A percentile compares a stretch with the other conserved stretches of the same genome.
phyloP scores from a whole-genome alignment of 2,329 filamentous ascomycete species.

The Colletotrichum scovillei region DNA sequence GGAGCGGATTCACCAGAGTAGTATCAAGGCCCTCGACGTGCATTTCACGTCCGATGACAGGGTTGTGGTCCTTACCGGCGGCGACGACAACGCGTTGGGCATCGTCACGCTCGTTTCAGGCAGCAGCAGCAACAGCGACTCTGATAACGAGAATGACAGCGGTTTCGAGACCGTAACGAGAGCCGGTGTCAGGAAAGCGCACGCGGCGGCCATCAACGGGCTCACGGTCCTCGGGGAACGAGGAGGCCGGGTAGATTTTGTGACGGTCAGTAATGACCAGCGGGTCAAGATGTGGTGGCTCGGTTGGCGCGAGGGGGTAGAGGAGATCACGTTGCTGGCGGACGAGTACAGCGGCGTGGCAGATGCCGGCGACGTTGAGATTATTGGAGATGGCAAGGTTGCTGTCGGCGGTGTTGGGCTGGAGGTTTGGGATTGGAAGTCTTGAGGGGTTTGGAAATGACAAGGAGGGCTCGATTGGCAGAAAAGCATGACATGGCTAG shows the following conservation, averaged over 20 bases:
- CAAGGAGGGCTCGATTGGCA: neutral
- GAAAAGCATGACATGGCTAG: neutral
- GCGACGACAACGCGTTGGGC: conserved; percentile 87
- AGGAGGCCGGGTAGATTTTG: conserved; percentile 36
- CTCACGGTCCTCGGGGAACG: conserved; percentile 50
- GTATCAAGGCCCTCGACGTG: conserved; percentile 75
- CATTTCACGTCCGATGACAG: conserved; percentile 43
- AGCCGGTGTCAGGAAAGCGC: conserved; percentile 64
- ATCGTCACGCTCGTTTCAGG: conserved; percentile 57
- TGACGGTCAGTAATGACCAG: conserved; percentile 71
- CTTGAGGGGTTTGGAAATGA: neutral
- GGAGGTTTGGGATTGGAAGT: conserved; percentile 52
- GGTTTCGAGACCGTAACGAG: conserved; percentile 39
- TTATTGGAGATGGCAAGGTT: conserved; percentile 45
- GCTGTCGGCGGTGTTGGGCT: conserved; percentile 59
- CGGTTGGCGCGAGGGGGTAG: conserved; percentile 31
- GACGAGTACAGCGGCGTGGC: conserved; percentile 70
- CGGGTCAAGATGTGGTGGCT: conserved; percentile 66
- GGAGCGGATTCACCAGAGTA: conserved; percentile 78
- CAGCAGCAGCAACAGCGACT: neutral
- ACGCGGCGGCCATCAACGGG: conserved; percentile 78
- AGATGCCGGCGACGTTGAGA: conserved; percentile 65
- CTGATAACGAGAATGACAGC: conserved; percentile 37
- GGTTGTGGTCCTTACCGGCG: conserved; percentile 76
- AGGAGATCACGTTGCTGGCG: conserved; percentile 53